Conservation (phyloP, 768 basidiomycete genomes). For the Trametopsis cervina region DNA sequence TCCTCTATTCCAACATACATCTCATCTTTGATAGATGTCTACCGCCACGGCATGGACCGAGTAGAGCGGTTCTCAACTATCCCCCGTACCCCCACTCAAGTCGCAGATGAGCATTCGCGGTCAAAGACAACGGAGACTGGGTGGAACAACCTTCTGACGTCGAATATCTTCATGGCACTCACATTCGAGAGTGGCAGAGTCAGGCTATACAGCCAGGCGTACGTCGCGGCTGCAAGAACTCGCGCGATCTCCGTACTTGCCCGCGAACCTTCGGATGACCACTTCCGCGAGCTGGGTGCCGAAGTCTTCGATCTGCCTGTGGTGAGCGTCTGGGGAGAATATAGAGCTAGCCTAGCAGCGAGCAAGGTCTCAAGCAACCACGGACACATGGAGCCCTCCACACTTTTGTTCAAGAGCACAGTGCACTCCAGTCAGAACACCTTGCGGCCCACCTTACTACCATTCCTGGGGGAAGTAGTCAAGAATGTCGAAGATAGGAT, state of each 20-base stretch:
- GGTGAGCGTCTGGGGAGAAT: slow-evolving; percentile 80
- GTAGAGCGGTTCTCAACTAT: slow-evolving; percentile 52
- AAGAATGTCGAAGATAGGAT: slow-evolving; percentile 64
- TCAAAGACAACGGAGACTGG: slow-evolving; percentile 8
- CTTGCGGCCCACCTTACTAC: slow-evolving; percentile 73
- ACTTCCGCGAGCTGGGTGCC: slow-evolving; percentile 42
- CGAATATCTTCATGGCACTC: slow-evolving; percentile 58
- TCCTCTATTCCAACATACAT: slow-evolving; percentile 72
- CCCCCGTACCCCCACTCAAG: slow-evolving; percentile 25
- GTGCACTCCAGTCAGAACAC: slow-evolving; percentile 86
- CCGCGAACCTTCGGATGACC: slow-evolving; percentile 46
- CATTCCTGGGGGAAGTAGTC: slow-evolving; percentile 76
- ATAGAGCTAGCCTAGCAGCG: slow-evolving; percentile 49
- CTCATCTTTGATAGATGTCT: slow-evolving; percentile 81
- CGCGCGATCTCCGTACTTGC: slow-evolving; percentile 26
- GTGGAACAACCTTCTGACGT: slow-evolving; percentile 39
- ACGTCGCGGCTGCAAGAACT: slow-evolving; percentile 33
- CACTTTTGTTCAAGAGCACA: slow-evolving; percentile 78
- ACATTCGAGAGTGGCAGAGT: slow-evolving; percentile 84
- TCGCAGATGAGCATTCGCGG: not conserved
- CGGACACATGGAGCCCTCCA: slow-evolving; percentile 39
- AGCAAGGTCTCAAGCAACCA: slow-evolving; percentile 27
- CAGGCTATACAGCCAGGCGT: slow-evolving; percentile 50
- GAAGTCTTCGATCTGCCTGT: slow-evolving; percentile 71
- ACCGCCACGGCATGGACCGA: slow-evolving; percentile 72